Conservation (phyloP, 2,329 filamentous ascomycete genomes). For the Aspergillus udagawae region DNA sequence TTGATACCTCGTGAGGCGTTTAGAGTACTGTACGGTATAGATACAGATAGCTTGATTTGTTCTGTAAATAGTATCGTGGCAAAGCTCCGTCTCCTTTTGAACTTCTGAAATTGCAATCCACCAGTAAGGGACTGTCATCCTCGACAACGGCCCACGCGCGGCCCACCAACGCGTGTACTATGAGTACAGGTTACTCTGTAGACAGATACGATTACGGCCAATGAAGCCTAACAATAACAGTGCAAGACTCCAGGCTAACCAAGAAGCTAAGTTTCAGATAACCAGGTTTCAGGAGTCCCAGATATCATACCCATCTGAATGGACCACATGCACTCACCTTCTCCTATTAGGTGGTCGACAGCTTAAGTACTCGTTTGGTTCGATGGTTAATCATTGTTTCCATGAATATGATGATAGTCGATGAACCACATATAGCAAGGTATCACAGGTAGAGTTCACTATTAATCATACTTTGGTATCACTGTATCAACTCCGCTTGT, state of each 20-base stretch:
- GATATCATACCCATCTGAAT: background rate
- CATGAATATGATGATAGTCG: too few species aligned
- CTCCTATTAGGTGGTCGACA: background rate
- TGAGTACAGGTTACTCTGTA: too few species aligned
- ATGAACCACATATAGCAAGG: too few species aligned
- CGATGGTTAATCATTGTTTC: too few species aligned
- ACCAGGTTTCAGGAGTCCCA: background rate
- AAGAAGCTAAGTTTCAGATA: background rate
- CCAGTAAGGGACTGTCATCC: background rate
- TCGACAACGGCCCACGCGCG: background rate
- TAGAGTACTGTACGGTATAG: too few species aligned
- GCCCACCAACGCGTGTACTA: constrained; percentile 37
- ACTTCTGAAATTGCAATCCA: background rate
- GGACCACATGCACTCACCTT: background rate
- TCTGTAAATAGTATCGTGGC: constrained; percentile 12
- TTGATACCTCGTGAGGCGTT: background rate
- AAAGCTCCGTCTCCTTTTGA: background rate
- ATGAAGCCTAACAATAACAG: background rate
- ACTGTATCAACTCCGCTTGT: background rate
- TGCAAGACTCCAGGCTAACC: too few species aligned
- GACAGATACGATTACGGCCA: background rate
- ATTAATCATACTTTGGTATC: background rate
- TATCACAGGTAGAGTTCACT: too few species aligned
- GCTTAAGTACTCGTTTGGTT: background rate
- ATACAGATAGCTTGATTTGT: background rate